phyloP scores from a whole-genome alignment of 1,284 basidiomycete genomes.

The Trametes sp. region DNA sequence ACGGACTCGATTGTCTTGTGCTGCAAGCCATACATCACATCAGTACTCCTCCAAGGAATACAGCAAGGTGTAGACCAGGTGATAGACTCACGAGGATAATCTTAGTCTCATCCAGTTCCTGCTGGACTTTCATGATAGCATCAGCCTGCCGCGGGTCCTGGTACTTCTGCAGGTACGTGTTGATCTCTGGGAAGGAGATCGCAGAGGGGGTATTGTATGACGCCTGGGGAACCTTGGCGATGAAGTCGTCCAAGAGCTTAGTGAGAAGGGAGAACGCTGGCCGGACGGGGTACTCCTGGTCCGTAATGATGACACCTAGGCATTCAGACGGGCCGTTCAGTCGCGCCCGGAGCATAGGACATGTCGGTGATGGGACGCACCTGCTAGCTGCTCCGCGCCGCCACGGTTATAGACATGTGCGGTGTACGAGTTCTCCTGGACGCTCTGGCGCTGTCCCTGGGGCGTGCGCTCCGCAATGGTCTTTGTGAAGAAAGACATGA shows the following conservation, averaged over 20 bases:
- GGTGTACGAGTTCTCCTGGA: constrained; percentile 94
- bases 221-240: constrained; percentile 77
- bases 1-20: constrained; percentile 99
- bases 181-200: constrained; percentile 77
- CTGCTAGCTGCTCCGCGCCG: constrained; percentile 81
- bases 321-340: not conserved
- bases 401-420: constrained; percentile 93
- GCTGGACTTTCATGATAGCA: constrained; percentile 98
- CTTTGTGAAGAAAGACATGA: constrained; percentile 91
- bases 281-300: constrained; percentile 96
- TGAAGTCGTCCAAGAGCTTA: constrained; percentile 95
- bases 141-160: constrained; percentile 99
- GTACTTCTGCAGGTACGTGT: constrained; percentile 89
- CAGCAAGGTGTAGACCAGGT: not conserved
- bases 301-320: constrained; percentile 90
- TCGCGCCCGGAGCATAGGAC: not conserved
- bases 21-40: constrained; percentile 48
- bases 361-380: constrained; percentile 50
- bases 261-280: constrained; percentile 96
- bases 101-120: constrained; percentile 99
- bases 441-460: constrained; percentile 88
- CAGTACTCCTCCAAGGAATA: not conserved
- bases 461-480: constrained; percentile 93
- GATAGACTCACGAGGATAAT: constrained; percentile 81
- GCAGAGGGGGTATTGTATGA: constrained; percentile 68